A percentile compares a stretch with the other conserved stretches of the same genome.
Conservation (phyloP, 192 early-diverging fungal genomes). For the Kickxella alabastrina region DNA sequence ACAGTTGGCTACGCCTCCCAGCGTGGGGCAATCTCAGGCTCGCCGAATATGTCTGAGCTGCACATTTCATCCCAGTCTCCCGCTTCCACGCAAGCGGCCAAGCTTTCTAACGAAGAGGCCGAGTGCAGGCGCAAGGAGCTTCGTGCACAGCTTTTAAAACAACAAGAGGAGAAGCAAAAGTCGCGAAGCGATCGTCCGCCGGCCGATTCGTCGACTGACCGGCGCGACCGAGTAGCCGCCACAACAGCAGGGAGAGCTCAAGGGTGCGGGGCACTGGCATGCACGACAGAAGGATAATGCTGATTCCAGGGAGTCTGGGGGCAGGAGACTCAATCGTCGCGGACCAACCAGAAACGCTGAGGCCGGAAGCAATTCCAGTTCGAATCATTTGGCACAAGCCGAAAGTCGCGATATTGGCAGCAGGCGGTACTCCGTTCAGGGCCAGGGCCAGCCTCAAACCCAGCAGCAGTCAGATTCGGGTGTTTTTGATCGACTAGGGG, state of each 20-base stretch:
- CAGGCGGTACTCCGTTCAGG: background rate
- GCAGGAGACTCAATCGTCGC: background rate
- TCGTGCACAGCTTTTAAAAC: constrained; percentile 36
- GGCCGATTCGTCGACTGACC: background rate
- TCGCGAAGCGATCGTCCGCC: constrained; percentile 3
- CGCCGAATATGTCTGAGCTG: constrained; percentile 4
- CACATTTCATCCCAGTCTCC: background rate
- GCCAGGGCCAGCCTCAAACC: background rate
- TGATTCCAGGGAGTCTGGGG: background rate
- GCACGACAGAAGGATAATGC: background rate
- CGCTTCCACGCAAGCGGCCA: constrained; percentile 4
- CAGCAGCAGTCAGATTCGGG: constrained; percentile 5
- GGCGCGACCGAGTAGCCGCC: constrained; percentile 5
- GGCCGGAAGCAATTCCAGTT: background rate
- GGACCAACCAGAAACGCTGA: background rate
- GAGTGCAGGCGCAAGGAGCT: constrained; percentile 41
- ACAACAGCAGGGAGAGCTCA: constrained; percentile 11
- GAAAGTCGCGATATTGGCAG: background rate
- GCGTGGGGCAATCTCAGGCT: background rate
- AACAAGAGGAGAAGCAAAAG: constrained; percentile 46
- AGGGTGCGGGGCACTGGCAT: constrained; percentile 2
- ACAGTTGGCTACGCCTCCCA: constrained; percentile 6
- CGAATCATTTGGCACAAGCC: background rate
- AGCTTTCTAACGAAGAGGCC: constrained; percentile 23
- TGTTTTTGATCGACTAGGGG: background rate